Conservation (phyloP, 2,329 filamentous ascomycete genomes). For the Aspergillus tamarii region DNA sequence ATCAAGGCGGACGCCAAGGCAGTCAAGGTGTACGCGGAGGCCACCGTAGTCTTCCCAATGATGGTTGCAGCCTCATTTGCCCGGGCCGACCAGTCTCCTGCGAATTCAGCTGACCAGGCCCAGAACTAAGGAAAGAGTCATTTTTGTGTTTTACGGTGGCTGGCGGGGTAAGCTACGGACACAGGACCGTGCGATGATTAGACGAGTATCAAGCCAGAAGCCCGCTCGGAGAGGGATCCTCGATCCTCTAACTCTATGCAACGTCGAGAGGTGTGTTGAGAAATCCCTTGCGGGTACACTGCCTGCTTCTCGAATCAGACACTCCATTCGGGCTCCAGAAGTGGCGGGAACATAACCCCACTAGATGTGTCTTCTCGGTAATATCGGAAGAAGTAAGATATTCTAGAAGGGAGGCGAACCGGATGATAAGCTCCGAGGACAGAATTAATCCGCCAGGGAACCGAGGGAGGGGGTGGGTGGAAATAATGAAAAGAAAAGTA, state of each 20-base stretch:
- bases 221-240: not conserved
- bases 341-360: conserved; percentile 1
- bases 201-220: not conserved
- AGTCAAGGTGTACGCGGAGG: conserved; percentile 82
- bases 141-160: not conserved
- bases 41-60: conserved; percentile 68
- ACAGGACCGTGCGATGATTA: not conserved
- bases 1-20: conserved; percentile 86
- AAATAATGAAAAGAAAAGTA: not conserved
- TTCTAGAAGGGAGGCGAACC: conserved; percentile 16
- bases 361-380: not conserved
- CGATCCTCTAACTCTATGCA: not conserved
- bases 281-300: not conserved
- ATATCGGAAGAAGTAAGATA: not conserved
- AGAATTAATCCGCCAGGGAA: not conserved
- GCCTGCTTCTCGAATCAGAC: not conserved
- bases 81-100: conserved; percentile 32
- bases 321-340: not conserved
- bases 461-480: not conserved
- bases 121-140: conserved; percentile 15
- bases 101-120: conserved; percentile 9
- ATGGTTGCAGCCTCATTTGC: conserved; percentile 70
- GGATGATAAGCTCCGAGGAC: conserved; percentile 10
- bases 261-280: not conserved
- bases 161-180: not conserved